Evolutionary conservation across 768 basidiomycete species (phyloP).

Genomic region (Lactarius pseudohatsudake): DNA sequence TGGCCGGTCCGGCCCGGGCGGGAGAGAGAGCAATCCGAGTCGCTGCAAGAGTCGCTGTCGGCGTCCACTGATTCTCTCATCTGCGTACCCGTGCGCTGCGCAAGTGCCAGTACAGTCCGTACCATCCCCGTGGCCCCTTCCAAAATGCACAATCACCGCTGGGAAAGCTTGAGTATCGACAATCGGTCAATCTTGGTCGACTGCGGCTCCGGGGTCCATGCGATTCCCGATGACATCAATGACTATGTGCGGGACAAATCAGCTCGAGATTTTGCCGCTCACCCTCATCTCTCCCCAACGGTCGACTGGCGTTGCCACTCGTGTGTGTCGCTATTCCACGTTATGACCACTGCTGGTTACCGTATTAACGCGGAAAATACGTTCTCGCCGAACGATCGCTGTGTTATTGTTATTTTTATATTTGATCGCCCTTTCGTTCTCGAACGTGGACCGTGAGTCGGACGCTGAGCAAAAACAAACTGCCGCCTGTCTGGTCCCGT

Average conservation of each 20-base stretch:
- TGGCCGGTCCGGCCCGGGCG: no score
- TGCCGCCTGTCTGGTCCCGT: neutral
- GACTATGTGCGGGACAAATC: no score
- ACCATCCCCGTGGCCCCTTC: neutral
- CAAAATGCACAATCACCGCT: neutral
- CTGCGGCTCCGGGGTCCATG: neutral
- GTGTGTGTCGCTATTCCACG: neutral
- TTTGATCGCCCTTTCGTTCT: no score
- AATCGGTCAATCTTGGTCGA: neutral
- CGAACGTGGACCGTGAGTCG: neutral
- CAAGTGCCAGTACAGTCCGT: neutral
- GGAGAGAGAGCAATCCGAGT: no score
- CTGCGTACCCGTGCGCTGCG: no score
- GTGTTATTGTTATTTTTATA: neutral
- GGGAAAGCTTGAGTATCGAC: neutral
- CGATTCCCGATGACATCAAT: neutral
- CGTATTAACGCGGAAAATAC: neutral
- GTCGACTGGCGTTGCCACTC: neutral
- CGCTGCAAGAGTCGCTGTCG: no score
- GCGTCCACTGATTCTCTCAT: no score
- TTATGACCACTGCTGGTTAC: neutral
- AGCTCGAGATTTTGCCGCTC: no score
- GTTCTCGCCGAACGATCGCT: neutral
- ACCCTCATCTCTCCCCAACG: neutral
- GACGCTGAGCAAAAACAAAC: neutral